Percentiles rank a stretch among this genome's conserved stretches.
These are phyloP conservation scores for Lactarius hengduanensis DNA, from an alignment of 768 basidiomycete genomes.

Conservation along the genomic window DNA sequence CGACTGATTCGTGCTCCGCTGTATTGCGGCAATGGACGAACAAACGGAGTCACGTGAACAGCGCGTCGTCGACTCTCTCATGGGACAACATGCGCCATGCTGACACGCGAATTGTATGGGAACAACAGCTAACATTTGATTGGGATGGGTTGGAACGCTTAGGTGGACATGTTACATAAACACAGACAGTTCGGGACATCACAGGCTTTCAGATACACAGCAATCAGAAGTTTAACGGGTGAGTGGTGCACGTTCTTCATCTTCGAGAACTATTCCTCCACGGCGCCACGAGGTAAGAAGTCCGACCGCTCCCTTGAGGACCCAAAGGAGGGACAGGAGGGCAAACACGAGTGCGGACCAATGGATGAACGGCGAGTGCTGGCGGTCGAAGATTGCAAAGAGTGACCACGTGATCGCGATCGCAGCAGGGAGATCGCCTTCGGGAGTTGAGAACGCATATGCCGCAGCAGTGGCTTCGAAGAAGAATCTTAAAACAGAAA, in stretches of 20 bases:
- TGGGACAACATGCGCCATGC: background rate
- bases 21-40: background rate
- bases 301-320: constrained; percentile 72
- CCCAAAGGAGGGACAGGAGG: constrained; percentile 80
- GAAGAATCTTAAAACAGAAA: constrained; percentile 61
- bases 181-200: background rate
- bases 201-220: constrained; percentile 1
- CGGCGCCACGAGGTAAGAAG: constrained; percentile 41
- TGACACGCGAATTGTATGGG: background rate
- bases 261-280: constrained; percentile 61
- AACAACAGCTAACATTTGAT: background rate
- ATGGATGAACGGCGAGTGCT: constrained; percentile 76
- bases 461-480: constrained; percentile 89
- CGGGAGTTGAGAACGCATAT: constrained; percentile 86
- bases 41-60: constrained; percentile 27
- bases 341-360: constrained; percentile 87
- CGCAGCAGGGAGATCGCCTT: constrained; percentile 91
- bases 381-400: constrained; percentile 86
- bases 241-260: constrained; percentile 88
- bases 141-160: too few species aligned
- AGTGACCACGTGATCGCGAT: constrained; percentile 92
- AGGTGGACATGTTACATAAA: background rate
- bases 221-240: constrained; percentile 39
- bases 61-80: background rate
- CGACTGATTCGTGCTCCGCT: background rate